Evolutionary conservation across 1,284 basidiomycete genomes (phyloP).

Genomic region (Marasmius sp.): DNA sequence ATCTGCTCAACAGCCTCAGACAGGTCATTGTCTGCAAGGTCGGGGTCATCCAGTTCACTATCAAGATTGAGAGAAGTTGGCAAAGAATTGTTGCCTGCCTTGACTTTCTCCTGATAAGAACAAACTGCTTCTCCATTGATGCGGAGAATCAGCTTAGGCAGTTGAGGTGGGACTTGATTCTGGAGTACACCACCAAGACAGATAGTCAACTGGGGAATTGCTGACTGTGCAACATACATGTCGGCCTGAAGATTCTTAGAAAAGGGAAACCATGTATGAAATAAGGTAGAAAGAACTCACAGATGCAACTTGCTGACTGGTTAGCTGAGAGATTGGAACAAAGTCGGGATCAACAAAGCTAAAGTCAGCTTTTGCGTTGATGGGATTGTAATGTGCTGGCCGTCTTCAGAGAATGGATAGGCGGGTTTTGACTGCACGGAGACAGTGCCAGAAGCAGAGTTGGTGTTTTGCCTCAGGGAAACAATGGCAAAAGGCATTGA

Average conservation of each 20-base stretch:
- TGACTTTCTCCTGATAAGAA: background rate
- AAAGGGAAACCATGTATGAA: background rate
- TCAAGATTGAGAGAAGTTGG: background rate
- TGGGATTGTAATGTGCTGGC: background rate
- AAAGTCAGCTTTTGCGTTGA: background rate
- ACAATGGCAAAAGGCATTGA: background rate
- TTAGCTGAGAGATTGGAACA: background rate
- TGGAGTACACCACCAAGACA: conserved; percentile 13
- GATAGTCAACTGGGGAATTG: conserved; percentile 15
- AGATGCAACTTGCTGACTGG: background rate
- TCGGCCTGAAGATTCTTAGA: background rate
- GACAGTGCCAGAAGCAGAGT: conserved; percentile 24
- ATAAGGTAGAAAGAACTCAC: background rate
- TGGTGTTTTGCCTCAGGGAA: conserved; percentile 28
- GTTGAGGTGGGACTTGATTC: background rate
- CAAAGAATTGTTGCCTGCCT: background rate
- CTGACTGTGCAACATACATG: background rate
- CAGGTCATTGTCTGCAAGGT: background rate
- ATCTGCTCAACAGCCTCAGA: conserved; percentile 3
- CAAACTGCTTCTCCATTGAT: background rate
- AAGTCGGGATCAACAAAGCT: background rate
- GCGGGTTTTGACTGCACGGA: conserved; percentile 15
- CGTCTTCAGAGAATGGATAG: background rate
- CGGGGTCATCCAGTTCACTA: background rate
- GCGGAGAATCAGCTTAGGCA: background rate